These are phyloP conservation scores for Geotrichum klebahnii DNA, from an alignment of 1,139 yeast species.

Conservation along the genomic window DNA sequence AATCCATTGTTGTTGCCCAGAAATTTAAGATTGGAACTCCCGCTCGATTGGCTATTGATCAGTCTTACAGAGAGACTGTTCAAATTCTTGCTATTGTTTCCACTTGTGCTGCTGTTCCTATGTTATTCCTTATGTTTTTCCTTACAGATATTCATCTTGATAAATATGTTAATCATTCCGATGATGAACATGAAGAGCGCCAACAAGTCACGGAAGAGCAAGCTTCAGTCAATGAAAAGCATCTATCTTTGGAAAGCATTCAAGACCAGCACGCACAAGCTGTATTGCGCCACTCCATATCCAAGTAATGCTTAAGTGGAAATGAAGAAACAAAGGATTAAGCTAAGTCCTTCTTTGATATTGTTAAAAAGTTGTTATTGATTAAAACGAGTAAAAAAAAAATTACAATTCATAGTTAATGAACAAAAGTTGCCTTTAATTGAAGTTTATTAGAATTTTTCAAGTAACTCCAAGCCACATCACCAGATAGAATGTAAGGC, in stretches of 20 bases:
- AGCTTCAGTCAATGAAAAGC: background rate
- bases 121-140: slow-evolving; percentile 19
- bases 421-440: no score
- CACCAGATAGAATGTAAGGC: no score
- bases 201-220: slow-evolving; percentile 8
- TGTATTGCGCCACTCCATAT: background rate
- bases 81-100: slow-evolving; percentile 19
- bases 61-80: slow-evolving; percentile 16
- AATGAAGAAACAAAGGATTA: no score
- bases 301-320: no score
- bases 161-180: background rate
- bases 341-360: no score
- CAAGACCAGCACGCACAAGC: no score
- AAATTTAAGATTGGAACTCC: slow-evolving; percentile 13
- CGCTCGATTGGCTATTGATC: slow-evolving; percentile 17
- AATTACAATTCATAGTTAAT: no score
- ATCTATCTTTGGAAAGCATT: no score
- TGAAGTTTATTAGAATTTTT: no score
- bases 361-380: no score
- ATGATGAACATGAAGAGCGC: slow-evolving; percentile 7
- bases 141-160: slow-evolving; percentile 17
- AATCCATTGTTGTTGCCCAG: slow-evolving; percentile 16
- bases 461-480: no score
- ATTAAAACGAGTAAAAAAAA: no score
- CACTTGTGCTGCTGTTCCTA: slow-evolving; percentile 16